Evolutionary conservation across 2,329 filamentous ascomycete species (phyloP).

Genomic region (Talaromyces sp.): DNA sequence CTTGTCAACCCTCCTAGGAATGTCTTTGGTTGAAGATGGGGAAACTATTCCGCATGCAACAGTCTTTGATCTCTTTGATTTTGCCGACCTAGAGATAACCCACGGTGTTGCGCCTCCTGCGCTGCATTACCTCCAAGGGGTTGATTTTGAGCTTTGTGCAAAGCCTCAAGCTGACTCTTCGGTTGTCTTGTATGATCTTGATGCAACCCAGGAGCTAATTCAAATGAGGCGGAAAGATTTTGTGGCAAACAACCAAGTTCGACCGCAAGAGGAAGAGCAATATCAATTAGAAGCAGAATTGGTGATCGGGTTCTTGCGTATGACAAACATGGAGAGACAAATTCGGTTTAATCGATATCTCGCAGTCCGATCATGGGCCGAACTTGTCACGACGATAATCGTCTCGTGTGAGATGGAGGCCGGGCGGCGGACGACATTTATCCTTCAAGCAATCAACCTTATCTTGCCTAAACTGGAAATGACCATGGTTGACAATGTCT

Average conservation of each 20-base stretch:
- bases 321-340: constrained; percentile 35
- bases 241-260: constrained; percentile 39
- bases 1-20: constrained; percentile 65
- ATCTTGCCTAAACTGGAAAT: constrained; percentile 82
- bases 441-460: constrained; percentile 79
- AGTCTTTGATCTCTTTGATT: constrained; percentile 91
- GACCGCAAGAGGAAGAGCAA: constrained; percentile 36
- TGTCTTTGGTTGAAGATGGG: constrained; percentile 60
- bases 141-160: constrained; percentile 63
- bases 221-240: constrained; percentile 43
- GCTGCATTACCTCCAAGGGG: constrained; percentile 56
- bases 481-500: constrained; percentile 62
- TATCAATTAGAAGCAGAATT: constrained; percentile 33
- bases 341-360: constrained; percentile 50
- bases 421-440: constrained; percentile 66
- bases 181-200: constrained; percentile 58
- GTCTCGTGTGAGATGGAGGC: constrained; percentile 75
- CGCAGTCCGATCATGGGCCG: constrained; percentile 77
- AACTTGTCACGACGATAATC: constrained; percentile 76
- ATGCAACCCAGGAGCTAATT: constrained; percentile 68
- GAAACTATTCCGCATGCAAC: constrained; percentile 64
- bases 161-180: constrained; percentile 52
- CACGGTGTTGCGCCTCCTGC: constrained; percentile 45
- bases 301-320: constrained; percentile 33
- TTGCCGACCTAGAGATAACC: constrained; percentile 62